A percentile compares a stretch with the other conserved stretches of the same genome.
Conservation (phyloP, 148 eudicot species). For the Arctostaphylos glauca region DNA sequence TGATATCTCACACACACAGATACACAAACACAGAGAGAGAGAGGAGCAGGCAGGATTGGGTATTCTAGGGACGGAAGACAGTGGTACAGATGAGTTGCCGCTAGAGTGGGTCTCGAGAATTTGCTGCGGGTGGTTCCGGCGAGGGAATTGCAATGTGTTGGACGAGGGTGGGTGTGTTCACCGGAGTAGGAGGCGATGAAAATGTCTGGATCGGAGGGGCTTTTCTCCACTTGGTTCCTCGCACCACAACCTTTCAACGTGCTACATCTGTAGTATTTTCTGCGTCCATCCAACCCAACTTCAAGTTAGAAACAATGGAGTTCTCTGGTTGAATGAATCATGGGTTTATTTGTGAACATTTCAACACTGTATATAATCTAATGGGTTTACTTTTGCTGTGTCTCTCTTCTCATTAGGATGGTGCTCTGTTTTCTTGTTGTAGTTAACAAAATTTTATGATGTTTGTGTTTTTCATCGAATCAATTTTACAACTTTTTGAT, state of each 20-base stretch:
- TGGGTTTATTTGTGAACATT: too few relatives aligned
- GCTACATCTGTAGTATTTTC: slow-evolving; percentile 83
- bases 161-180: slow-evolving; percentile 57
- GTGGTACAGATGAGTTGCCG: not conserved
- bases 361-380: too few relatives aligned
- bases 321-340: too few relatives aligned
- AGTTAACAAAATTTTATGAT: too few relatives aligned
- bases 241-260: slow-evolving; percentile 64
- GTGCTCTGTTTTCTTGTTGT: too few relatives aligned
- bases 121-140: slow-evolving; percentile 42
- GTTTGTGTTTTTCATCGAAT: too few relatives aligned
- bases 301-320: not conserved
- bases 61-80: too few relatives aligned
- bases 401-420: too few relatives aligned
- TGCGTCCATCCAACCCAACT: slow-evolving; percentile 22
- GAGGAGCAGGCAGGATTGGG: slow-evolving; percentile 20
- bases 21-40: too few relatives aligned
- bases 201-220: slow-evolving; percentile 37
- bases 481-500: too few relatives aligned
- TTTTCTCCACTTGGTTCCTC: slow-evolving; percentile 76
- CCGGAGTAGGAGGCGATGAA: slow-evolving; percentile 55
- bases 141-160: slow-evolving; percentile 40
- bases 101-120: slow-evolving; percentile 10
- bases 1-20: too few relatives aligned
- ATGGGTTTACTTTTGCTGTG: too few relatives aligned